phyloP scores from a whole-genome alignment of 2,329 filamentous ascomycete species.

The Uncinocarpus reesii region DNA sequence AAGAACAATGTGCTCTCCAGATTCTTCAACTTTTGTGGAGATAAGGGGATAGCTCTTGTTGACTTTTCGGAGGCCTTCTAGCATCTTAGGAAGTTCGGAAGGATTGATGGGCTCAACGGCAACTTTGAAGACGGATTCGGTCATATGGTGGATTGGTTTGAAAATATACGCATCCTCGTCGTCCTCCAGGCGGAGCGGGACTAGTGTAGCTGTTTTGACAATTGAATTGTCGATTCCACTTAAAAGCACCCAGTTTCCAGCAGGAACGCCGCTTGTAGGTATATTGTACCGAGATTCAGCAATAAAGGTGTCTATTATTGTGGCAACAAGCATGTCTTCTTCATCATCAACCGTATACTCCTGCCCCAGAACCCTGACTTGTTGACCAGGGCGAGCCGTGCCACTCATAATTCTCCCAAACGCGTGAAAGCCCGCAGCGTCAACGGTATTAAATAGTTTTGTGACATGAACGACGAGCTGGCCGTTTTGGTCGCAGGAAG shows the following conservation, averaged over 20 bases:
- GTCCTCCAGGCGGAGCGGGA: constrained; percentile 68
- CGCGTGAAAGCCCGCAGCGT: constrained; percentile 83
- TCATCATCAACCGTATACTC: constrained; percentile 94
- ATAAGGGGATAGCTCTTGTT: constrained; percentile 97
- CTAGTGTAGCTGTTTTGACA: constrained; percentile 88
- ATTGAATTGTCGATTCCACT: constrained; percentile 95
- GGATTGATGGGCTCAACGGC: constrained; percentile 97
- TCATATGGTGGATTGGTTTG: constrained; percentile 84
- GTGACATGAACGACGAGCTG: constrained; percentile 86
- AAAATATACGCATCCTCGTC: constrained; percentile 94
- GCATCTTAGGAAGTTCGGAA: constrained; percentile 95
- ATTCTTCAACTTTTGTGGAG: constrained; percentile 95
- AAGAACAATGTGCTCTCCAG: constrained; percentile 87
- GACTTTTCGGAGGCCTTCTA: constrained; percentile 89
- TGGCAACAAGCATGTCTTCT: constrained; percentile 88
- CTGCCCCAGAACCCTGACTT: constrained; percentile 86
- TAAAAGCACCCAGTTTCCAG: constrained; percentile 86
- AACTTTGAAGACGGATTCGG: constrained; percentile 94
- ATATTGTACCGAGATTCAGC: constrained; percentile 90
- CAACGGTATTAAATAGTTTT: constrained; percentile 80
- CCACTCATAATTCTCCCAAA: constrained; percentile 90
- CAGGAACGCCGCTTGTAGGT: constrained; percentile 79
- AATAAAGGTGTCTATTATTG: constrained; percentile 77
- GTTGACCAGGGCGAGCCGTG: constrained; percentile 67
- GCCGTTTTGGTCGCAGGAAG: constrained; percentile 74